Percentiles rank a stretch among this genome's conserved stretches.
These are phyloP conservation scores for Fusarium mundagurra DNA, from an alignment of 2,329 filamentous ascomycete genomes.

Conservation along the genomic window DNA sequence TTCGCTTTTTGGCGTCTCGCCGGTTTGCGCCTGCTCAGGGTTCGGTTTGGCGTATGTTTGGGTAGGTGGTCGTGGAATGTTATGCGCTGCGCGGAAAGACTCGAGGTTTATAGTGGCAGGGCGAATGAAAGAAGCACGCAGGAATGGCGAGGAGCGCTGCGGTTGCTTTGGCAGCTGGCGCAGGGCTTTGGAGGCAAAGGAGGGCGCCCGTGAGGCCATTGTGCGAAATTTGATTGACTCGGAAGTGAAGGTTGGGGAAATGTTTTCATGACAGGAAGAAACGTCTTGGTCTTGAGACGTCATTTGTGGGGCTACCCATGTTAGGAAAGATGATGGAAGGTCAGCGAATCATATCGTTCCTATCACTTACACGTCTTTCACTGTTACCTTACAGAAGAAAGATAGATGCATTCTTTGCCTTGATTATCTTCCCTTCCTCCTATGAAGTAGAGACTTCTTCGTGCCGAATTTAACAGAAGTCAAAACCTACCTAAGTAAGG, in stretches of 20 bases:
- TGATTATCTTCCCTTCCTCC: neutral
- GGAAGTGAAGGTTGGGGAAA: conserved; percentile 18
- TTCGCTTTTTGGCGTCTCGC: conserved; percentile 42
- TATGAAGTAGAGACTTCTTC: neutral
- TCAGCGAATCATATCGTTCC: conserved; percentile 26
- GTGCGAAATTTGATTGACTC: neutral
- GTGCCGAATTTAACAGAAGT: neutral
- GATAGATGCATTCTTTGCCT: neutral
- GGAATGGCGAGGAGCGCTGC: conserved; percentile 25
- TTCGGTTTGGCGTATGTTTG: conserved; percentile 22
- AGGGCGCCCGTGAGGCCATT: conserved; percentile 46
- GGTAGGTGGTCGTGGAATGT: conserved; percentile 49
- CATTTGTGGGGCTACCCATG: conserved; percentile 28
- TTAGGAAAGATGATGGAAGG: conserved; percentile 23
- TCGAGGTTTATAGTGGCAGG: conserved; percentile 10
- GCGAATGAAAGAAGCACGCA: conserved; percentile 11
- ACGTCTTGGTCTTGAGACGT: conserved; percentile 30
- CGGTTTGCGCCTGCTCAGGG: conserved; percentile 5
- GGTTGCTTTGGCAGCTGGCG: conserved; percentile 29
- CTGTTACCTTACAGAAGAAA: neutral
- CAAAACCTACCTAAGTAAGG: neutral
- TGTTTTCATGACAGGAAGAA: conserved; percentile 26
- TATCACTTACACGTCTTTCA: conserved; percentile 20
- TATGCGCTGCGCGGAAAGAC: conserved; percentile 46
- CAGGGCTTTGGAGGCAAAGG: conserved; percentile 28